These are phyloP conservation scores for Kwoniella shandongensis DNA, from an alignment of 768 basidiomycete genomes.

Conservation along the genomic window DNA sequence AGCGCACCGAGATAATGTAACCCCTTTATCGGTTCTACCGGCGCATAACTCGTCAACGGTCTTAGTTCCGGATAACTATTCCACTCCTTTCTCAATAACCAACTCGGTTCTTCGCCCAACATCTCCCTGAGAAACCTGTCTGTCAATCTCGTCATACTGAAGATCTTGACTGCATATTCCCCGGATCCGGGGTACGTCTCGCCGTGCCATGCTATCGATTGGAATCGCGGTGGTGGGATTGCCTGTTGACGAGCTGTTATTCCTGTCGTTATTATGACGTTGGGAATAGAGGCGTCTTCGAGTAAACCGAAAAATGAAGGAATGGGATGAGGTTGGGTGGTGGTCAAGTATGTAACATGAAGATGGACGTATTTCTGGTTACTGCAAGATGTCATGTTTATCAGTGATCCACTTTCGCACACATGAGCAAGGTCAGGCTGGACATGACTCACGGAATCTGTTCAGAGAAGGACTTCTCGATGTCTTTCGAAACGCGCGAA, in stretches of 20 bases:
- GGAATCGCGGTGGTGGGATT: slow-evolving; percentile 72
- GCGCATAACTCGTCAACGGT: slow-evolving; percentile 68
- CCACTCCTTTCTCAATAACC: slow-evolving; percentile 76
- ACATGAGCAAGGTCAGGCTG: too few species aligned
- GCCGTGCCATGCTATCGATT: slow-evolving; percentile 79
- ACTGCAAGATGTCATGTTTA: too few species aligned
- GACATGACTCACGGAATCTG: slow-evolving; percentile 45
- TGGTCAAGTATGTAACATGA: slow-evolving; percentile 86
- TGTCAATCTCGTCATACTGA: slow-evolving; percentile 65
- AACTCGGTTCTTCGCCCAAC: slow-evolving; percentile 67
- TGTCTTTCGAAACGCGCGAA: slow-evolving; percentile 51
- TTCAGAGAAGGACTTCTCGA: slow-evolving; percentile 21
- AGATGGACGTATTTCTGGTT: slow-evolving; percentile 75
- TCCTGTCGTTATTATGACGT: slow-evolving; percentile 68
- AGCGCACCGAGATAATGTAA: slow-evolving; percentile 91
- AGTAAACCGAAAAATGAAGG: slow-evolving; percentile 68
- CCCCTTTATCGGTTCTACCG: slow-evolving; percentile 71
- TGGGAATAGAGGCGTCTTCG: slow-evolving; percentile 56
- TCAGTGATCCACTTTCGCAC: neutral
- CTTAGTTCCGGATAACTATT: slow-evolving; percentile 57
- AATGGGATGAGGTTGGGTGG: slow-evolving; percentile 64
- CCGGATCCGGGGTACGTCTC: slow-evolving; percentile 56
- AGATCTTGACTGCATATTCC: slow-evolving; percentile 83
- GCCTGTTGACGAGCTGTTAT: slow-evolving; percentile 54
- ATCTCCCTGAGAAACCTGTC: slow-evolving; percentile 69